Evolutionary conservation across 73 alveolate genomes (phyloP), one percentile per base, ranked within the genome.

Genomic region (Symbiodinium pilosum): DNA sequence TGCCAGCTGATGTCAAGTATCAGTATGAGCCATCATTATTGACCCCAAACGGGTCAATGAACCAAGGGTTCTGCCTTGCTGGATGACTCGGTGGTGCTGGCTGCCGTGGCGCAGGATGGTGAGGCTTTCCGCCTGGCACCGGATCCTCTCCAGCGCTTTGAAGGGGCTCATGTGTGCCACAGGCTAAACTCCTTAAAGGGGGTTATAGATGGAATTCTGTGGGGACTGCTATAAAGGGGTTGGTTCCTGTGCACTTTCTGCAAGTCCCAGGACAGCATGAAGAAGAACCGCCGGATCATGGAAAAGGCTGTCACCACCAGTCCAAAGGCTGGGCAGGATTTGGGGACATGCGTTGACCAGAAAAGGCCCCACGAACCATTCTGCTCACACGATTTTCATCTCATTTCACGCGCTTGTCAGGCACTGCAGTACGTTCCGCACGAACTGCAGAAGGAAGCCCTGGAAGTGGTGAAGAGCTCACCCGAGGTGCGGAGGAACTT

Each of bases 81-180:
- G 40, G 69, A 91, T 32, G 89, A 69, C 81, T 5, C 64, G 21
- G 97, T 91, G 81, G 88, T 91, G 54, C 41, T 91, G 81, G 97
- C 97, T 5, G 97, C 97, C 5, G 97, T 91, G 87, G 97, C 97
- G 32, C 88, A 68, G 32, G 88, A 91, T 43, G 97, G 97, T 41
- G 97, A 91, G 59, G 97, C 97, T 36, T 91, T 91, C 51, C 47
- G 54, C 20, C 52, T 91, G 43, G 97, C 97, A 9, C 97, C 97
- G n/a, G 97, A 41, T 39, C 21, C 87, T 64, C 39, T 59, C 20
- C 56, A 30, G 81, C 81, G 59, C 14, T 47, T 6, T 47, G 59
- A 14, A 47, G 21, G 14, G 21, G 14, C 59, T 6, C 59, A 47
- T 47, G 59, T 47, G 59, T n/a, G n/a, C n/a, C n/a, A n/a, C n/a